Evolutionary conservation across 345 rosid genomes (phyloP).

Genomic region (Sisymbrium irio): DNA sequence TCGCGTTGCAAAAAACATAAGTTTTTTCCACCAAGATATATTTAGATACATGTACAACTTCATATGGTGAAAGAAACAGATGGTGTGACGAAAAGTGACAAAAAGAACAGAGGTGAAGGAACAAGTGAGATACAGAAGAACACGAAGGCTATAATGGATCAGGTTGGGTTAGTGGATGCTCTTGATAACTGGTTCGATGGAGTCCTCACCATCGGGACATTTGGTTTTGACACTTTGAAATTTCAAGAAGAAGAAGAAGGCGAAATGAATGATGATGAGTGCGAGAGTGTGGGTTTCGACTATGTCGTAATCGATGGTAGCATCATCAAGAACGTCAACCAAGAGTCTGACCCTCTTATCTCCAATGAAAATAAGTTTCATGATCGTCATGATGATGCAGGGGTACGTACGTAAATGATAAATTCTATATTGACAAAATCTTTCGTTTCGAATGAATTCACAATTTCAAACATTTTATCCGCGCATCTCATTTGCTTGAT

Average conservation of each 20-base stretch:
- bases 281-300: slow-evolving; percentile 23
- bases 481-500: background rate
- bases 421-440: background rate
- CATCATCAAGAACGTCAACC: slow-evolving; percentile 28
- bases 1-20: background rate
- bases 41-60: background rate
- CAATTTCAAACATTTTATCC: background rate
- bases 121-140: slow-evolving; percentile 50
- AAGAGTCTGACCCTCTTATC: slow-evolving; percentile 69
- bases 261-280: slow-evolving; percentile 24
- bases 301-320: slow-evolving; percentile 33
- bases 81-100: slow-evolving; percentile 46
- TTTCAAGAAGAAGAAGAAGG: slow-evolving; percentile 37
- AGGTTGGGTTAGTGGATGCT: slow-evolving; percentile 60
- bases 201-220: slow-evolving; percentile 84
- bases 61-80: slow-evolving; percentile 35
- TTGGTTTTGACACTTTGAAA: slow-evolving; percentile 68
- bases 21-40: background rate
- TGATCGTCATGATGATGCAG: slow-evolving; percentile 28
- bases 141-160: slow-evolving; percentile 61
- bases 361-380: slow-evolving; percentile 32
- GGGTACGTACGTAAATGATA: slow-evolving; percentile 11
- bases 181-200: slow-evolving; percentile 81
- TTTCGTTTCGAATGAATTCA: background rate
- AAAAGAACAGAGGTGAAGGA: slow-evolving; percentile 51